phyloP scores from a whole-genome alignment of 140 eudicot genomes.

The Senecio squalidus region DNA sequence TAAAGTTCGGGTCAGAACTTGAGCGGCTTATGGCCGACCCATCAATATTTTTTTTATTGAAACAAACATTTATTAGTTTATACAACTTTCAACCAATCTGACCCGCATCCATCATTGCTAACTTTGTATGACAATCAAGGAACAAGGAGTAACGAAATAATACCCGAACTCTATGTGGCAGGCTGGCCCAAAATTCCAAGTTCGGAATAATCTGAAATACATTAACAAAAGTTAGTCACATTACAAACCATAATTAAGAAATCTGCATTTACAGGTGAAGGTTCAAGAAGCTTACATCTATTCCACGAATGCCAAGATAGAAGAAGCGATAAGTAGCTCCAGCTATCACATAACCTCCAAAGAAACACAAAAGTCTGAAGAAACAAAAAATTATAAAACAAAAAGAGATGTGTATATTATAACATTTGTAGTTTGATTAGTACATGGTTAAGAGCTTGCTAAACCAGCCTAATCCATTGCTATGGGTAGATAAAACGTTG shows the following conservation, averaged over 20 bases:
- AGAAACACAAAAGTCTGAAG: constrained; percentile 57
- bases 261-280: neutral
- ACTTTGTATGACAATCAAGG: constrained; percentile 1
- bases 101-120: too few relatives aligned
- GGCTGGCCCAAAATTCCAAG: constrained; percentile 81
- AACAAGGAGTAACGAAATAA: neutral
- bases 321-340: constrained; percentile 70
- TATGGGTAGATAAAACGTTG: constrained; percentile 42
- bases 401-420: constrained; percentile 1
- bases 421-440: constrained; percentile 5
- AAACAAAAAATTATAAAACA: constrained; percentile 5
- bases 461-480: constrained; percentile 78
- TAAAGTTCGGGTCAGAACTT: too few relatives aligned
- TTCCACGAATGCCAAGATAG: constrained; percentile 63
- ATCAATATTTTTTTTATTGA: too few relatives aligned
- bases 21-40: too few relatives aligned
- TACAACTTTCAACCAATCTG: too few relatives aligned
- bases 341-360: constrained; percentile 64
- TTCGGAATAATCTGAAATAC: constrained; percentile 68
- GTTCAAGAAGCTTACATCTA: constrained; percentile 55
- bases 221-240: neutral
- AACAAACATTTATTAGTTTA: too few relatives aligned
- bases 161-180: constrained; percentile 83
- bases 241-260: neutral
- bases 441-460: constrained; percentile 56